phyloP scores from a whole-genome alignment of 2,329 filamentous ascomycete genomes.

The Botrytis sinoallii region DNA sequence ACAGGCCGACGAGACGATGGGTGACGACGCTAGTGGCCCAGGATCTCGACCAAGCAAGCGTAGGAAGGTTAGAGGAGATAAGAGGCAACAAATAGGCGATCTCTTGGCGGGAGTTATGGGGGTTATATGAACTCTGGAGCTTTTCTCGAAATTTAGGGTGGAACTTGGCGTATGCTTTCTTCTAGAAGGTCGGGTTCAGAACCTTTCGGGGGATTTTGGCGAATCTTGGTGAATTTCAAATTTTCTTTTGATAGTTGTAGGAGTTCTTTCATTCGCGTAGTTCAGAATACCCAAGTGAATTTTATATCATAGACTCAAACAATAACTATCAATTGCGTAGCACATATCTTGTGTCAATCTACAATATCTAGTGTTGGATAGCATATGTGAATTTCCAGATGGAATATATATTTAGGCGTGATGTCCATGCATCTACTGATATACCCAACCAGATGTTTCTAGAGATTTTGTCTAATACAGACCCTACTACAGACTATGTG shows the following conservation, averaged over 20 bases:
- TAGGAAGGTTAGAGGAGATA: neutral
- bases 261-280: neutral
- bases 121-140: neutral
- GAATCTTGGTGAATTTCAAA: neutral
- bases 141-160: rapidly evolving
- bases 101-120: neutral
- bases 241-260: neutral
- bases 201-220: neutral
- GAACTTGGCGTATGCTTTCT: no score
- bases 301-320: neutral
- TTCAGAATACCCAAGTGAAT: neutral
- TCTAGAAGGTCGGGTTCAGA: no score
- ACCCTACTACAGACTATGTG: neutral
- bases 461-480: neutral
- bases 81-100: neutral
- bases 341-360: neutral
- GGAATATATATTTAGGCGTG: neutral
- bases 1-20: neutral
- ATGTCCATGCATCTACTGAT: neutral
- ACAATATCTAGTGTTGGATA: neutral
- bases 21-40: neutral
- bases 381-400: rapidly evolving
- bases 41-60: neutral
- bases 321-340: neutral
- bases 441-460: rapidly evolving